Conservation (phyloP, 257 asterid species). For the Handroanthus guayacan region DNA sequence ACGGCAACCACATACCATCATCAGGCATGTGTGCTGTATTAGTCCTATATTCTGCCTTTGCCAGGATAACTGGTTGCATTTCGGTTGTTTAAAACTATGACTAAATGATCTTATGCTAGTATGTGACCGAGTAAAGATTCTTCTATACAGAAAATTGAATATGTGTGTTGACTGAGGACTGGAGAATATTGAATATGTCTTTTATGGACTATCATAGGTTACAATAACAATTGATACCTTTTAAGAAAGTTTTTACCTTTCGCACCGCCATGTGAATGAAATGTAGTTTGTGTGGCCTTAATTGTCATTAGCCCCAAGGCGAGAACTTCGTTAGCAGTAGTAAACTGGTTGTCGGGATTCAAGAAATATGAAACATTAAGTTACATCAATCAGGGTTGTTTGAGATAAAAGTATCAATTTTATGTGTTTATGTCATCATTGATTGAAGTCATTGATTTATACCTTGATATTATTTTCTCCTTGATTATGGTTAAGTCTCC, state of each 20-base stretch:
- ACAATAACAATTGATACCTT: background rate
- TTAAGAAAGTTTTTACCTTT: background rate
- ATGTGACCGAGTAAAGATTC: background rate
- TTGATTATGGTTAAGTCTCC: background rate
- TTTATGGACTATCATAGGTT: conserved; percentile 1
- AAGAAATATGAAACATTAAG: background rate
- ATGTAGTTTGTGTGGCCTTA: background rate
- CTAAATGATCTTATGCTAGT: background rate
- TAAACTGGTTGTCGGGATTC: background rate
- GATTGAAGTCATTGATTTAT: background rate
- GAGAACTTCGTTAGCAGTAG: background rate
- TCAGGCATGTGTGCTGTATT: conserved; percentile 50
- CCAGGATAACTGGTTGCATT: background rate
- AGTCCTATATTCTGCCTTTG: conserved; percentile 1
- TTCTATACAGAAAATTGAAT: background rate
- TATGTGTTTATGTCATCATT: background rate
- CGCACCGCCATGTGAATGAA: background rate
- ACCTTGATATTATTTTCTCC: background rate
- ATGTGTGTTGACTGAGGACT: background rate
- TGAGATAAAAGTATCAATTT: background rate
- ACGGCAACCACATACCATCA: conserved; percentile 68
- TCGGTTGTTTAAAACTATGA: conserved; percentile 2
- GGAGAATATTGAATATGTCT: background rate
- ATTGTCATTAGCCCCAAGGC: background rate
- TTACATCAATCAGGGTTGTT: background rate